These are phyloP conservation scores for Ganoderma sp. DNA, from an alignment of 1,284 basidiomycete genomes.

Conservation along the genomic window DNA sequence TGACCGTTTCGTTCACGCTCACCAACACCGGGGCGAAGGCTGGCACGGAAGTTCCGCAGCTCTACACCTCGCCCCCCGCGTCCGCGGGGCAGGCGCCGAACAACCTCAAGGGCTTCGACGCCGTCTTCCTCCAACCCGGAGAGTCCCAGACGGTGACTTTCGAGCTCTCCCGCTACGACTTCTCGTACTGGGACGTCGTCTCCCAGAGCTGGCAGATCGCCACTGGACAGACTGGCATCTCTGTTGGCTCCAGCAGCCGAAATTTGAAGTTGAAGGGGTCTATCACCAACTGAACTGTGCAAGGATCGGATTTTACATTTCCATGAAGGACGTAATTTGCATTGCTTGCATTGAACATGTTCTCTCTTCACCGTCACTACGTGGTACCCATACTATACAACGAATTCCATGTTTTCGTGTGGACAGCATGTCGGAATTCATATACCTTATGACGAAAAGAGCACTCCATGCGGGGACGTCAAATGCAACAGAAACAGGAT, in stretches of 20 bases:
- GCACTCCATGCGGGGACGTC: neutral
- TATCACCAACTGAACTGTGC: constrained; percentile 39
- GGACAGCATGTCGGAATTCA: neutral
- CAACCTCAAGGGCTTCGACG: constrained; percentile 70
- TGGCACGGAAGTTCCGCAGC: constrained; percentile 58
- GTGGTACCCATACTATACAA: neutral
- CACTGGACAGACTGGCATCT: constrained; percentile 35
- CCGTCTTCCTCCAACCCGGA: constrained; percentile 56
- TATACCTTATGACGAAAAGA: neutral
- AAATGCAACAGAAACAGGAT: neutral
- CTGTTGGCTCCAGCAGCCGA: constrained; percentile 41
- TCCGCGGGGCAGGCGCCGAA: constrained; percentile 65
- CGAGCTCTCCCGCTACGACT: constrained; percentile 66
- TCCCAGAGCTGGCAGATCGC: constrained; percentile 39
- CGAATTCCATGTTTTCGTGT: neutral
- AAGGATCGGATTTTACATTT: neutral
- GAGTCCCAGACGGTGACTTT: constrained; percentile 55
- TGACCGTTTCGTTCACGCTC: constrained; percentile 42
- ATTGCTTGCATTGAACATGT: neutral
- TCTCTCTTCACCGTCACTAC: neutral
- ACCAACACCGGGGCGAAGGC: constrained; percentile 44
- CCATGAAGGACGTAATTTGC: neutral
- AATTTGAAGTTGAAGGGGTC: constrained; percentile 38
- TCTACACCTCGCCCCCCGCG: constrained; percentile 65
- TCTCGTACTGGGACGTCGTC: constrained; percentile 44